Percentiles rank a stretch among this genome's conserved stretches.
These are phyloP conservation scores for Colletotrichum eleusines DNA, from an alignment of 2,329 filamentous ascomycete species.

Conservation along the genomic window DNA sequence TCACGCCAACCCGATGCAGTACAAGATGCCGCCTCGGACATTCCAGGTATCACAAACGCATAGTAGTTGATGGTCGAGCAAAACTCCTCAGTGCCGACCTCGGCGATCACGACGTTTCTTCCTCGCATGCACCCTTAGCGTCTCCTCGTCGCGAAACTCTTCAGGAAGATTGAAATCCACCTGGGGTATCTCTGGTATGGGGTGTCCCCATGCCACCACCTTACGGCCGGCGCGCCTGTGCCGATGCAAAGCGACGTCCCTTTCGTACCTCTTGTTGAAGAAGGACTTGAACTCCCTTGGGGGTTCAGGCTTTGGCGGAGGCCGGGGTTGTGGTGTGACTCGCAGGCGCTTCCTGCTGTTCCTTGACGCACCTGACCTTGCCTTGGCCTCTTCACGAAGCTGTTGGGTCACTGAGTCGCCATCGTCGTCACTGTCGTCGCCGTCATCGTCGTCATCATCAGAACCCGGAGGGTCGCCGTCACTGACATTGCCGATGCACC, in stretches of 20 bases:
- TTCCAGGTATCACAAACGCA: slow-evolving; percentile 14
- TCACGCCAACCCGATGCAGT: slow-evolving; percentile 26
- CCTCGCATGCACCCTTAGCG: slow-evolving; percentile 69
- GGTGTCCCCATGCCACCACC: slow-evolving; percentile 83
- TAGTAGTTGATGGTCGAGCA: neutral
- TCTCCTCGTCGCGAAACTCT: slow-evolving; percentile 69
- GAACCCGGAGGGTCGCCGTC: slow-evolving; percentile 62
- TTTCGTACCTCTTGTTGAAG: slow-evolving; percentile 82
- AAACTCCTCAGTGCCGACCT: slow-evolving; percentile 54
- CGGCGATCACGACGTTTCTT: slow-evolving; percentile 72
- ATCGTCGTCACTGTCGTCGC: slow-evolving; percentile 69
- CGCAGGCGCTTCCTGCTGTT: slow-evolving; percentile 48
- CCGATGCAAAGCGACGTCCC: slow-evolving; percentile 82
- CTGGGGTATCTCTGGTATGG: slow-evolving; percentile 79
- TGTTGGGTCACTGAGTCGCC: slow-evolving; percentile 80
- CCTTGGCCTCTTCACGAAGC: slow-evolving; percentile 77
- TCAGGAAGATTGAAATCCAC: slow-evolving; percentile 81
- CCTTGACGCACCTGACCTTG: slow-evolving; percentile 60
- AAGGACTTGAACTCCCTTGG: slow-evolving; percentile 84
- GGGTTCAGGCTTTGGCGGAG: slow-evolving; percentile 53
- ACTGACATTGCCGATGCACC: slow-evolving; percentile 45
- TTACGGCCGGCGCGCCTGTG: slow-evolving; percentile 77
- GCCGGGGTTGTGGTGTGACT: slow-evolving; percentile 39
- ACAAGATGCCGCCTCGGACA: slow-evolving; percentile 8
- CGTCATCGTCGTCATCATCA: slow-evolving; percentile 75